Percentiles rank a stretch among this genome's conserved stretches.
Evolutionary conservation across 352 stramenopile species (phyloP).

Genomic region (Pythium monospermum): DNA sequence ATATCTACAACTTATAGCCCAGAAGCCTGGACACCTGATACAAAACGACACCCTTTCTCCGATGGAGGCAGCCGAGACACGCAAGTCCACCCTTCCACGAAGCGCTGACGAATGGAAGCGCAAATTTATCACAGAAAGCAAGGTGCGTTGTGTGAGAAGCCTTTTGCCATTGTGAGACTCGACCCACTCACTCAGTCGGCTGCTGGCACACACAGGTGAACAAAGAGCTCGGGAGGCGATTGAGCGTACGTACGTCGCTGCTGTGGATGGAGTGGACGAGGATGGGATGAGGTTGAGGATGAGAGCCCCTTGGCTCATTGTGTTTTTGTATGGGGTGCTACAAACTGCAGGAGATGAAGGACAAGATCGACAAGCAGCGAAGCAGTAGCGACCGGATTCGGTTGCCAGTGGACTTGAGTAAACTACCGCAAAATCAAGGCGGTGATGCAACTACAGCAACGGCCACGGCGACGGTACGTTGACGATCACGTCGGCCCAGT

Average conservation of each 20-base stretch:
- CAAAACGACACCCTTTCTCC: too few species aligned
- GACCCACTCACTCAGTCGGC: not conserved
- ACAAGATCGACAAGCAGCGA: conserved; percentile 39
- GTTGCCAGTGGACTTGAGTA: too few species aligned
- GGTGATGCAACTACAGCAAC: not conserved
- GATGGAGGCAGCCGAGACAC: conserved; percentile 23
- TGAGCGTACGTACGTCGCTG: conserved; percentile 34
- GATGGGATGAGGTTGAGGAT: too few species aligned
- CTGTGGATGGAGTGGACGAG: too few species aligned
- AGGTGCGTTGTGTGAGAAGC: conserved; percentile 24
- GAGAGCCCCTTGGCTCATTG: not conserved
- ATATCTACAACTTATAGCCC: too few species aligned
- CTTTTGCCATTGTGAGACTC: not conserved
- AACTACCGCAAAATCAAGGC: not conserved
- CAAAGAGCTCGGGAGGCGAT: conserved; percentile 55
- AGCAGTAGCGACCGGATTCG: conserved; percentile 22
- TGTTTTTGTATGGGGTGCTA: not conserved
- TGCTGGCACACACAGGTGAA: conserved; percentile 43
- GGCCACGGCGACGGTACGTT: not conserved
- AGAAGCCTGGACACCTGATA: too few species aligned
- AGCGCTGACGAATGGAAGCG: conserved; percentile 48
- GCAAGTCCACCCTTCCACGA: conserved; percentile 9
- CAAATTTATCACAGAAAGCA: conserved; percentile 63
- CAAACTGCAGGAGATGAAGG: conserved; percentile 47
- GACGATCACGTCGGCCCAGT: too few species aligned